These are phyloP conservation scores for Beta corolliflora DNA, from an alignment of 179 eudicot species.

Conservation along the genomic window DNA sequence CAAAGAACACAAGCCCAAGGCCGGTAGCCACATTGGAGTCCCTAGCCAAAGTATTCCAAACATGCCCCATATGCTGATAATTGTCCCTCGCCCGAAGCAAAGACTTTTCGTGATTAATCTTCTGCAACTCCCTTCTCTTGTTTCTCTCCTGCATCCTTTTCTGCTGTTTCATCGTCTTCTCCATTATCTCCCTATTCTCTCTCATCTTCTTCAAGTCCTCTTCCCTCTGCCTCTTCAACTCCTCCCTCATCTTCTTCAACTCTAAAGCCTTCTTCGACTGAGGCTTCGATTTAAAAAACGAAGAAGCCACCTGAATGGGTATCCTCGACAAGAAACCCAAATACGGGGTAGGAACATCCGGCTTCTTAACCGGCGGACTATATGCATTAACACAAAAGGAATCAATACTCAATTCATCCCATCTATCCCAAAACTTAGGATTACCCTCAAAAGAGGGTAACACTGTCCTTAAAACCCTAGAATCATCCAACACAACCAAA, in stretches of 20 bases:
- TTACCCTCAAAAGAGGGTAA: slow-evolving; percentile 69
- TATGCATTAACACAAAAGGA: slow-evolving; percentile 74
- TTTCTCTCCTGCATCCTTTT: slow-evolving; percentile 61
- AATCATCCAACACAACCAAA: slow-evolving; percentile 79
- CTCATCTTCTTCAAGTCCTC: slow-evolving; percentile 52
- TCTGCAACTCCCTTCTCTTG: slow-evolving; percentile 51
- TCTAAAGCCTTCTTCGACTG: slow-evolving; percentile 71
- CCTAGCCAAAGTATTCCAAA: slow-evolving; percentile 60
- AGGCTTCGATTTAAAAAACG: slow-evolving; percentile 50
- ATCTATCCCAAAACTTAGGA: slow-evolving; percentile 66
- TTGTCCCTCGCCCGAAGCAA: slow-evolving; percentile 44
- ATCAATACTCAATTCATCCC: slow-evolving; percentile 73
- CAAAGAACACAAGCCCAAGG: slow-evolving; percentile 68
- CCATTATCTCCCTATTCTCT: slow-evolving; percentile 59
- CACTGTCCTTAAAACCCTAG: slow-evolving; percentile 78
- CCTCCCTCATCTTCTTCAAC: slow-evolving; percentile 71
- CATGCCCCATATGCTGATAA: slow-evolving; percentile 35
- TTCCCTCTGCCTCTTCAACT: slow-evolving; percentile 49
- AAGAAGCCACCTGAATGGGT: slow-evolving; percentile 46
- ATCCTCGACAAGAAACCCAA: slow-evolving; percentile 60
- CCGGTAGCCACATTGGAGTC: slow-evolving; percentile 57
- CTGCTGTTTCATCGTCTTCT: slow-evolving; percentile 55
- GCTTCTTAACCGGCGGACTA: slow-evolving; percentile 74
- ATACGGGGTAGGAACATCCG: slow-evolving; percentile 68
- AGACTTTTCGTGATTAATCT: slow-evolving; percentile 47